A percentile compares a stretch with the other conserved stretches of the same genome.
These are phyloP conservation scores for Amanita polypyramis DNA, from an alignment of 768 basidiomycete species.

Conservation along the genomic window DNA sequence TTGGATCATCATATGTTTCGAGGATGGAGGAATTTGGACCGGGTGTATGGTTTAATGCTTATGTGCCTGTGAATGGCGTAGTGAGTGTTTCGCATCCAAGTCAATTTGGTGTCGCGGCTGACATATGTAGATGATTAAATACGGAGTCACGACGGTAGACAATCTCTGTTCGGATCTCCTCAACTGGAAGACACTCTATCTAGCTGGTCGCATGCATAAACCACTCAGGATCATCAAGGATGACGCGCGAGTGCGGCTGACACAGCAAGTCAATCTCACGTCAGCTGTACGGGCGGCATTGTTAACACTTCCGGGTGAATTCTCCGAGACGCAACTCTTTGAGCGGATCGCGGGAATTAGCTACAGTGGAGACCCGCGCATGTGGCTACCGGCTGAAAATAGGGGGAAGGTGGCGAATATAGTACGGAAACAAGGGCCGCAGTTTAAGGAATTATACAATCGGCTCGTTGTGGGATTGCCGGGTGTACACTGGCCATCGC, in stretches of 20 bases:
- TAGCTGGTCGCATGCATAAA: conserved; percentile 96
- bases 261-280: conserved; percentile 88
- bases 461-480: conserved; percentile 68
- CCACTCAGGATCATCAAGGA: conserved; percentile 89
- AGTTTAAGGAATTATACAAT: conserved; percentile 85
- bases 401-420: conserved; percentile 92
- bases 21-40: conserved; percentile 67
- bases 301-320: conserved; percentile 72
- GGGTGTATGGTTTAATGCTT: conserved; percentile 95
- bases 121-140: conserved; percentile 73
- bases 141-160: conserved; percentile 90
- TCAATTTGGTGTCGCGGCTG: conserved; percentile 6
- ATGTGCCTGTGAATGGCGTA: conserved; percentile 72
- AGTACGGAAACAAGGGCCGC: conserved; percentile 67
- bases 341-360: conserved; percentile 77
- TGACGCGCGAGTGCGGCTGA: conserved; percentile 83
- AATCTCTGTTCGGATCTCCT: conserved; percentile 83
- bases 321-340: conserved; percentile 77
- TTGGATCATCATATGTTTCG: conserved; percentile 80
- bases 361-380: conserved; percentile 87
- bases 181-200: conserved; percentile 89
- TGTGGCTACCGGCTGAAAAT: conserved; percentile 92
- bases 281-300: conserved; percentile 88
- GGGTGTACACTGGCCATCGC: conserved; percentile 62
- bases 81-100: conserved; percentile 37